Base-by-base conservation (phyloP, 805 yeast species). In the Wickerhamomyces chaumierensis region DNA sequence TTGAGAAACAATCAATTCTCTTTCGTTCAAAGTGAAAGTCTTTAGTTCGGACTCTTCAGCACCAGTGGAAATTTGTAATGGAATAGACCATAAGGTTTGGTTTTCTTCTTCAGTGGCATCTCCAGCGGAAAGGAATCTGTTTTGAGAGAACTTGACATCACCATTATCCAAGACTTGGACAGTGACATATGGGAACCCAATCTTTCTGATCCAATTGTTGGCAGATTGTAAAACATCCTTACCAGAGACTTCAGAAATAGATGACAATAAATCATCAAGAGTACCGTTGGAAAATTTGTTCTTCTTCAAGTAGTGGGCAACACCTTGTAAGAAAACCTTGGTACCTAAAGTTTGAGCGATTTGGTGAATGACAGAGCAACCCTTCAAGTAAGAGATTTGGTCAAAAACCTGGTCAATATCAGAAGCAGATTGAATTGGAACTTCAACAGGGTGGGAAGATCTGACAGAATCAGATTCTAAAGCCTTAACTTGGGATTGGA, bases 321-420 rank as follows among this genome's bases (percentile, higher is more conserved):
- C 92, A 58, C 94, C 92, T 53, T 76, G 76, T 48, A 81, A 69
- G 59, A 82, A 82, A 15, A 64, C 68, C 44, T 80, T 84, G 51
- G 73, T 86, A 35, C 88, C 90, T 44, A 82, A 64, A 73, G 84
- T 76, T 47, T 69, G 71, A 27, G 85, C 75, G 47, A 82, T 68
- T 87, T 81, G 83, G 56, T 83, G 74, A 56, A 81, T 70, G 42
- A 81, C 68, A 20, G 83, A 71, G n/a, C 88, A 78, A 51, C 94
- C 94, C 59, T 83, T 83, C 35, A 79, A 65, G 57, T 83, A 83
- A 14, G 92, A 81, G 47, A 83, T 83, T 36, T 85, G 82, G 56
- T 83, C 94, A 56, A 83, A 83, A 43, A 83, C 80, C 64, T 83
- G 92, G 57, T 81, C 81, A 50, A 83, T 80, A 53, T 83, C 88